Evolutionary conservation across 2,329 filamentous ascomycete species (phyloP), one percentile per base, ranked within the genome.

Genomic region (Davidsoniella eucalypti): DNA sequence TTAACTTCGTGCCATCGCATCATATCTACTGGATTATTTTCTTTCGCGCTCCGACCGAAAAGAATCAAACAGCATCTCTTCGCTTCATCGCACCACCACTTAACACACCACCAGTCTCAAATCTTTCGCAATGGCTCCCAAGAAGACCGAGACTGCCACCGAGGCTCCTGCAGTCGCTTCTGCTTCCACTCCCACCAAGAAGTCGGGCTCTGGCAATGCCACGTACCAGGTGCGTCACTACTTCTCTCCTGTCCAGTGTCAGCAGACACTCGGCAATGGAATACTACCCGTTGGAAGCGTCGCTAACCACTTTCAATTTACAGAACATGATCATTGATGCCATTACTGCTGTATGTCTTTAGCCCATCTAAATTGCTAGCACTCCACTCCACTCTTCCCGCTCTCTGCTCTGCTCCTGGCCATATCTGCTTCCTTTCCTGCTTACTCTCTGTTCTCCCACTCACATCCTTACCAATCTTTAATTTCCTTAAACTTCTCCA

Each of bases 311-410:
- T 38, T 26, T 36, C 29, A 29, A 2, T 2, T 36, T 55, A 36
- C 54, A 78, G 75, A 74, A 76, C 60, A 78, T 78, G 75, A 78
- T 78, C 61, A 75, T 69, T 49, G 74, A 78, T 61, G 75, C 73
- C 50, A 78, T 78, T 61, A 63, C 76, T 61, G 68, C 70, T 65
- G 75, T 78, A 77, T 63, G 69, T 71, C 58, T 39, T 58, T 55
- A 49, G 57, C 58, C 58, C 60, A 17, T 39, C 55, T 12, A 33
- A 48, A 51, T 52, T 53, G 44, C 42, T 51, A 53, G 49, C 40
- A 37, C 45, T 49, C 14, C 40, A 37, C 45, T 49, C 14, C 36
- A 40, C 38, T 44, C n/a, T 16, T 45, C 23, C 17, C 38, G 42
- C 47, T 37, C 51, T 33, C 44, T 18, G 18, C 18, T 18, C 18